Conservation (phyloP, 768 basidiomycete species). For the Collybiopsis luxurians region DNA sequence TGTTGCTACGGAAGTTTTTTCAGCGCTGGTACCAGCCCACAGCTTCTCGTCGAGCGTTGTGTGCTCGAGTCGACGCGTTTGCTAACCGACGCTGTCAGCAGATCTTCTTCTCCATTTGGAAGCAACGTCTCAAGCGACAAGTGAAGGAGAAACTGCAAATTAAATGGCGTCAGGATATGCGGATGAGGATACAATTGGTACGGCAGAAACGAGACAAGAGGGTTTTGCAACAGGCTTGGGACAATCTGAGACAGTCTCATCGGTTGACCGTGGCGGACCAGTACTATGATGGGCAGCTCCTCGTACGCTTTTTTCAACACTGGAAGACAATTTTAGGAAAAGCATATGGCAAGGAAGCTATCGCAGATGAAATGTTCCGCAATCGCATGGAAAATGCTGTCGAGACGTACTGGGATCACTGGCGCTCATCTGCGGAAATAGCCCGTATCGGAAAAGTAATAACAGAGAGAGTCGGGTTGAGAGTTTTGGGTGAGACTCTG, state of each 20-base stretch:
- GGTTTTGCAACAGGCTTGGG: slow-evolving; percentile 58
- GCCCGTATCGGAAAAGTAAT: slow-evolving; percentile 44
- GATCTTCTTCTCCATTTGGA: slow-evolving; percentile 50
- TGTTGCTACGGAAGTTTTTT: slow-evolving; percentile 56
- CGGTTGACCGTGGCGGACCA: slow-evolving; percentile 49
- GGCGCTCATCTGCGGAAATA: slow-evolving; percentile 48
- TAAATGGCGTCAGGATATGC: slow-evolving; percentile 70
- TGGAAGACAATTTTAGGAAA: slow-evolving; percentile 51
- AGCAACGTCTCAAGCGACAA: slow-evolving; percentile 40
- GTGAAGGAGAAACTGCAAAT: slow-evolving; percentile 53
- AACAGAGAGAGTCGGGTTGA: slow-evolving; percentile 38
- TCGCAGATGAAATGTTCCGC: slow-evolving; percentile 48
- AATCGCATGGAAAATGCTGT: slow-evolving; percentile 34
- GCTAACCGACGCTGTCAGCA: slow-evolving; percentile 45
- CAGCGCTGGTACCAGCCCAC: slow-evolving; percentile 57
- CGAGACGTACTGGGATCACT: slow-evolving; percentile 50
- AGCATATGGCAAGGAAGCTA: slow-evolving; percentile 41
- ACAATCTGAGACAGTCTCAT: slow-evolving; percentile 62
- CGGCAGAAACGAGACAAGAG: slow-evolving; percentile 54
- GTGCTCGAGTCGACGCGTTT: slow-evolving; percentile 39
- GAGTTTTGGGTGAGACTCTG: slow-evolving; percentile 48
- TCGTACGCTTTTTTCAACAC: slow-evolving; percentile 39
- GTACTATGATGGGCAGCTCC: slow-evolving; percentile 44
- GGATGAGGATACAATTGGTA: slow-evolving; percentile 61
- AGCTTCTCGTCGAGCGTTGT: slow-evolving; percentile 33